phyloP scores from a whole-genome alignment of 2,329 filamentous ascomycete species.

The Fusarium oligoseptatum region DNA sequence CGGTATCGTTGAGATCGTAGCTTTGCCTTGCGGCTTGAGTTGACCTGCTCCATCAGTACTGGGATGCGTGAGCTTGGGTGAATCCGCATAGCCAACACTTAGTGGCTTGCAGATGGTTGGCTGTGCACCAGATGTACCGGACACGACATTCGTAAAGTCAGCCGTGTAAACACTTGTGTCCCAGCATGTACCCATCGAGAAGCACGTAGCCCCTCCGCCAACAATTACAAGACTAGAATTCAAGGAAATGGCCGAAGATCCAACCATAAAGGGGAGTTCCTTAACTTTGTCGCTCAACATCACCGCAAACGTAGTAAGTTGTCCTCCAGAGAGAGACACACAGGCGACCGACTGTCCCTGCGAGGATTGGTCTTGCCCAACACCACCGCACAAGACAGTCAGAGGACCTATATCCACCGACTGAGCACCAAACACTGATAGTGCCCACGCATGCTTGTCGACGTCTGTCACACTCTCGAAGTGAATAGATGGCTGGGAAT shows the following conservation, averaged over 20 bases:
- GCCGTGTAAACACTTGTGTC: conserved; percentile 71
- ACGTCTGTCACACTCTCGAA: conserved; percentile 37
- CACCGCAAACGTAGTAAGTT: conserved; percentile 15
- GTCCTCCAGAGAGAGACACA: conserved; percentile 47
- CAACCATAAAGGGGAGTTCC: conserved; percentile 74
- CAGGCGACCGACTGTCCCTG: conserved; percentile 49
- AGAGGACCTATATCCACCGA: conserved; percentile 37
- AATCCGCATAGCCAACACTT: conserved; percentile 44
- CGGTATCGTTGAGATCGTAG: conserved; percentile 57
- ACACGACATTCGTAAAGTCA: conserved; percentile 18
- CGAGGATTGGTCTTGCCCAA: conserved; percentile 45
- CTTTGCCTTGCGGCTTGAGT: conserved; percentile 13
- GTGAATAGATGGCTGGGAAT: conserved; percentile 43
- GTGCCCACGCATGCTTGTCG: conserved; percentile 3
- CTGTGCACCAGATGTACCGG: not conserved
- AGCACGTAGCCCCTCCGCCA: conserved; percentile 89
- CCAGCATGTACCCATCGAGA: conserved; percentile 91
- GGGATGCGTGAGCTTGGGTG: conserved; percentile 43
- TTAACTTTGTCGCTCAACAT: conserved; percentile 7
- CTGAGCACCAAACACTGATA: conserved; percentile 53
- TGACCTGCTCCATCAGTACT: conserved; percentile 8
- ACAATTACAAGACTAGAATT: conserved; percentile 70
- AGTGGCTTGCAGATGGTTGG: not conserved
- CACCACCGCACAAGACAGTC: conserved; percentile 51
- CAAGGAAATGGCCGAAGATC: conserved; percentile 69